Conservation (phyloP, 2,329 filamentous ascomycete species). For the Catunica adiposa region DNA sequence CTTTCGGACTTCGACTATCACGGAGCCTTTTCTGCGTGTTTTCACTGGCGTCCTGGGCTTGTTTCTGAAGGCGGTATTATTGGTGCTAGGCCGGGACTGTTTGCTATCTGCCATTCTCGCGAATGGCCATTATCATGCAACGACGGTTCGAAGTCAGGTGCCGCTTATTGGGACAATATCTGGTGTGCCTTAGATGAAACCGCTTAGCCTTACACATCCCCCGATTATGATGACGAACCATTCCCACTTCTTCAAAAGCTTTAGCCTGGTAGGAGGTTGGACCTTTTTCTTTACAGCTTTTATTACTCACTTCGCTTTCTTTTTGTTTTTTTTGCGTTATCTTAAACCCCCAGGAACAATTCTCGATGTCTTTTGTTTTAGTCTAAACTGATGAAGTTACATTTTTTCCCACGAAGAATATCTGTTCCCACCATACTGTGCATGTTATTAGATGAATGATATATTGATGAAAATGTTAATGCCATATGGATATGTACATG, state of each 20-base stretch:
- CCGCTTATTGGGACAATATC: neutral
- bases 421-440: neutral
- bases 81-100: too few relatives aligned
- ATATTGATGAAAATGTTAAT: neutral
- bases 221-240: conserved; percentile 6
- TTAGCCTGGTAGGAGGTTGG: conserved; percentile 11
- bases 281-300: conserved; percentile 9
- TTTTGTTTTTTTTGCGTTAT: conserved; percentile 21
- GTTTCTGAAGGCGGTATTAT: neutral
- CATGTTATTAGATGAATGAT: too few relatives aligned
- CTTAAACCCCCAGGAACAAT: conserved; percentile 7
- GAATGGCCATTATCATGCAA: neutral
- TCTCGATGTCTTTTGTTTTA: conserved; percentile 10
- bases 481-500: neutral
- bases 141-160: neutral
- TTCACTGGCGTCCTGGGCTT: neutral
- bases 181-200: neutral
- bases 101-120: too few relatives aligned
- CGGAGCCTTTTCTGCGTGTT: neutral
- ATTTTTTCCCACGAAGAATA: conserved; percentile 5
- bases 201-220: neutral
- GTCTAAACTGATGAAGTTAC: conserved; percentile 3
- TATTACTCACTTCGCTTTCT: conserved; percentile 23
- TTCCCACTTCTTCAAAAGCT: conserved; percentile 12
- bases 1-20: conserved; percentile 6